These are phyloP conservation scores for Myotisia sp. DNA, from an alignment of 2,329 filamentous ascomycete genomes.

Conservation along the genomic window DNA sequence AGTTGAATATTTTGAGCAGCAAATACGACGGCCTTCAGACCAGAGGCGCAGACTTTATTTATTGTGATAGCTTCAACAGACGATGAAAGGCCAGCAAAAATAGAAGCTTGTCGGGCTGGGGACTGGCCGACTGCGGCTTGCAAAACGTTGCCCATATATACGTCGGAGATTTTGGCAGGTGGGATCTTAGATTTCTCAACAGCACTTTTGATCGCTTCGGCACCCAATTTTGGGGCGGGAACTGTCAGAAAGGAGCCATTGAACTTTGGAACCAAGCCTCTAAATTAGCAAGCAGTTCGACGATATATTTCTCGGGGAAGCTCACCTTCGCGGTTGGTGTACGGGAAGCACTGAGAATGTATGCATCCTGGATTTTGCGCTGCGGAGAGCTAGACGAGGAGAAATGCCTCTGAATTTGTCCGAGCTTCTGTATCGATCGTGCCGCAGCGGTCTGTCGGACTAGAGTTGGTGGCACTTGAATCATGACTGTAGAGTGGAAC, in stretches of 20 bases:
- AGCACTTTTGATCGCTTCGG: slow-evolving; percentile 81
- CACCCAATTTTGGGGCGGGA: slow-evolving; percentile 74
- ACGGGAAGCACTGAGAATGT: slow-evolving; percentile 78
- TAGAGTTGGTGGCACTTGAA: slow-evolving; percentile 9
- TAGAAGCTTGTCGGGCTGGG: slow-evolving; percentile 76
- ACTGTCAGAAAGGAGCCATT: slow-evolving; percentile 80
- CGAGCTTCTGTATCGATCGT: slow-evolving; percentile 28
- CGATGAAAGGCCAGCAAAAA: slow-evolving; percentile 74
- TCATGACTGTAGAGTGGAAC: too few species aligned
- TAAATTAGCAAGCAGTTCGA: too few species aligned
- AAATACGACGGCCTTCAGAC: slow-evolving; percentile 78
- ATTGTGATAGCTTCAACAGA: slow-evolving; percentile 78
- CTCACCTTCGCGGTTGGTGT: slow-evolving; percentile 78
- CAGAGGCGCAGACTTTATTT: slow-evolving; percentile 96
- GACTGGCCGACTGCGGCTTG: slow-evolving; percentile 74
- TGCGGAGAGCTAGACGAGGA: slow-evolving; percentile 33
- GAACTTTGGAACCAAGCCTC: too few species aligned
- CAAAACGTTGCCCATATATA: slow-evolving; percentile 96
- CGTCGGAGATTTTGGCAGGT: slow-evolving; percentile 65
- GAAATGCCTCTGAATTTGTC: slow-evolving; percentile 38
- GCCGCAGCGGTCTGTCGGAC: too few species aligned
- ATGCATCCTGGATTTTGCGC: slow-evolving; percentile 73
- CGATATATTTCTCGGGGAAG: too few species aligned
- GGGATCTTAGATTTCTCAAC: slow-evolving; percentile 76
- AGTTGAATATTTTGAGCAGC: slow-evolving; percentile 92